These are phyloP conservation scores for Colletotrichum lindemuthianum DNA, from an alignment of 2,329 filamentous ascomycete genomes.

Conservation along the genomic window DNA sequence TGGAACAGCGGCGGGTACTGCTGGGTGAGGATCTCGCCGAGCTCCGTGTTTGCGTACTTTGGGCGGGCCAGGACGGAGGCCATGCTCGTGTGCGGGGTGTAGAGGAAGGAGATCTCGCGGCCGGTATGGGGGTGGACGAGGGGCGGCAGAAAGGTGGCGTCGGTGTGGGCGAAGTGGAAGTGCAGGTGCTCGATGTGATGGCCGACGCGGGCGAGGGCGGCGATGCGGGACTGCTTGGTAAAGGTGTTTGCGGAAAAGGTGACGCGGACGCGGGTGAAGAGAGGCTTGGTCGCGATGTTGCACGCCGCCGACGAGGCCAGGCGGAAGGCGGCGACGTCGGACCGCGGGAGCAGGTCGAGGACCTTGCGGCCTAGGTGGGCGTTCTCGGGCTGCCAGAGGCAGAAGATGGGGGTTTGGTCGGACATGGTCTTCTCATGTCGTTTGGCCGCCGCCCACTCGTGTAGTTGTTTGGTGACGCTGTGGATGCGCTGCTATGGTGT, in stretches of 20 bases:
- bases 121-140: constrained; percentile 82
- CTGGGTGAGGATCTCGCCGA: constrained; percentile 83
- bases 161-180: constrained; percentile 80
- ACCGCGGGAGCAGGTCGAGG: constrained; percentile 58
- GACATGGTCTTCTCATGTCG: constrained; percentile 66
- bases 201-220: constrained; percentile 81
- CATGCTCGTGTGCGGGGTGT: constrained; percentile 78
- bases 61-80: constrained; percentile 70
- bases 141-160: constrained; percentile 86
- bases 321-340: constrained; percentile 69
- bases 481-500: background rate
- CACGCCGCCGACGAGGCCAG: constrained; percentile 76
- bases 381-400: constrained; percentile 63
- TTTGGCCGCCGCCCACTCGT: constrained; percentile 28
- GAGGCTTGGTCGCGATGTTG: constrained; percentile 72
- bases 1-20: constrained; percentile 93
- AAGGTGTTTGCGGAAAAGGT: constrained; percentile 81
- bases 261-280: constrained; percentile 76
- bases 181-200: constrained; percentile 81
- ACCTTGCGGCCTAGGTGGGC: constrained; percentile 57
- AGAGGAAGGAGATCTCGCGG: constrained; percentile 82
- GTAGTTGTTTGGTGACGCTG: background rate
- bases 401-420: constrained; percentile 60
- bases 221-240: constrained; percentile 76
- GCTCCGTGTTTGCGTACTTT: constrained; percentile 82